Evolutionary conservation across 2,329 filamentous ascomycete species (phyloP), one percentile per base, ranked within the genome.

Genomic region (Thelonectria olida): DNA sequence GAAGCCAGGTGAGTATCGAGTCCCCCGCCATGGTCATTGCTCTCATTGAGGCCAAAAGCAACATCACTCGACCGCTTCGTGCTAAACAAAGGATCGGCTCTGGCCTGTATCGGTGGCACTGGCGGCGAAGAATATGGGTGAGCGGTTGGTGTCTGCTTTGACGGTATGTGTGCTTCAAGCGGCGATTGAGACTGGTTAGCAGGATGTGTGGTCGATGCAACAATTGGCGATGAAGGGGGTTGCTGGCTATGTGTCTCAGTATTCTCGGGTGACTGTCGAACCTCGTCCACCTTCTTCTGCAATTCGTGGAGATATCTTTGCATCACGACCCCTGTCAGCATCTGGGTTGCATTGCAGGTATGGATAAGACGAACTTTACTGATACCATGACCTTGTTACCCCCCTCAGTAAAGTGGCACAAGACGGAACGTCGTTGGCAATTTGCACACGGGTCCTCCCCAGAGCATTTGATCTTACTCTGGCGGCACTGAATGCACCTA

Each of bases 391-490:
- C 68, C 52, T 72, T 76, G 31, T 60, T 67, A 4, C 65, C 65
- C 1, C 60, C 67, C 6, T 76, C 74, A 3, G 67, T 63, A 34
- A 78, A 79, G 5, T 58, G 72, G 50, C 77, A 79, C 22, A 63
- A 62, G 2, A 76, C 53, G 1, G 58, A 45, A 0, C 75, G 75
- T 6, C 75, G 68, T 34, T 69, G 68, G 41, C 75, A 76, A 8
- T 75, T 76, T 23, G 65, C 59, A 36, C 75, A 76, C 5, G 75
- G 75, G 7, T 75, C 67, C 5, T 69, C 59, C n/a, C 75, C 75
- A 2, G 74, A 75, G 20, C 75, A 76, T 64, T 76, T 76, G 27
- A 76, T 75, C 62, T 76, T 76, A 58, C 74, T 75, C 27, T 75
- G 72, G 6, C 75, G 72, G 50, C 75, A 76, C 2, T 70, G 58